Percentiles rank a stretch among this genome's conserved stretches.
Conservation (phyloP, 2,329 filamentous ascomycete genomes). For the Ceratocystis huliohia region DNA sequence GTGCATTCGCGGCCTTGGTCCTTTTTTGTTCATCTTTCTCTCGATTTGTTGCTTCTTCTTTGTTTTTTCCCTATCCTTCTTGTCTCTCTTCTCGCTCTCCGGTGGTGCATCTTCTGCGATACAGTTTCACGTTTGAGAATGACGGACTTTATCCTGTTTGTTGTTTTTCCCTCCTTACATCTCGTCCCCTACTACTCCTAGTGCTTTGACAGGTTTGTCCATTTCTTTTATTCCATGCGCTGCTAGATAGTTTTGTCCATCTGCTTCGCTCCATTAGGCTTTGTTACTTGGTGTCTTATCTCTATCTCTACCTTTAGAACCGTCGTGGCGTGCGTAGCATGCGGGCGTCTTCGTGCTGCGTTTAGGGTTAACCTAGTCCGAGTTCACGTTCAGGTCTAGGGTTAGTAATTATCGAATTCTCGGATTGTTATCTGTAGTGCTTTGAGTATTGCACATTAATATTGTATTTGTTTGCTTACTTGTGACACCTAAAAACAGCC, state of each 20-base stretch:
- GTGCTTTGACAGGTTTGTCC: background rate
- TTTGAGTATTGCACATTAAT: background rate
- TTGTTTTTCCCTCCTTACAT: background rate
- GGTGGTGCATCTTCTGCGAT: slow-evolving; percentile 3
- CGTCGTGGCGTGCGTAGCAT: too few relatives aligned
- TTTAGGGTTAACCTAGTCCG: background rate
- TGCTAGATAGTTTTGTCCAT: too few relatives aligned
- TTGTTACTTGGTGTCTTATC: too few relatives aligned
- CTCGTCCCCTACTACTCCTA: background rate
- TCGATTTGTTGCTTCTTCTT: background rate
- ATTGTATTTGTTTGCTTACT: slow-evolving; percentile 9
- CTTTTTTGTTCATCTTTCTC: background rate
- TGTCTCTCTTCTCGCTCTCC: background rate
- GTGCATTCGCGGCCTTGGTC: background rate
- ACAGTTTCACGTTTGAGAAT: slow-evolving; percentile 4
- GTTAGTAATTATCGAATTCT: background rate
- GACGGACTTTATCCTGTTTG: background rate
- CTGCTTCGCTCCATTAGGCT: too few relatives aligned
- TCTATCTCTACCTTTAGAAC: too few relatives aligned
- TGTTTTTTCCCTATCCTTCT: background rate
- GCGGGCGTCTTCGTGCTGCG: background rate
- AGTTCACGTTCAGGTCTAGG: background rate
- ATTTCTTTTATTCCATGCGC: background rate
- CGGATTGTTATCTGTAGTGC: background rate
- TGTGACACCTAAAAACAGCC: background rate